Evolutionary conservation across 371 early-diverging fungal species (phyloP).

Genomic region (Dipsacomyces acuminosporus): DNA sequence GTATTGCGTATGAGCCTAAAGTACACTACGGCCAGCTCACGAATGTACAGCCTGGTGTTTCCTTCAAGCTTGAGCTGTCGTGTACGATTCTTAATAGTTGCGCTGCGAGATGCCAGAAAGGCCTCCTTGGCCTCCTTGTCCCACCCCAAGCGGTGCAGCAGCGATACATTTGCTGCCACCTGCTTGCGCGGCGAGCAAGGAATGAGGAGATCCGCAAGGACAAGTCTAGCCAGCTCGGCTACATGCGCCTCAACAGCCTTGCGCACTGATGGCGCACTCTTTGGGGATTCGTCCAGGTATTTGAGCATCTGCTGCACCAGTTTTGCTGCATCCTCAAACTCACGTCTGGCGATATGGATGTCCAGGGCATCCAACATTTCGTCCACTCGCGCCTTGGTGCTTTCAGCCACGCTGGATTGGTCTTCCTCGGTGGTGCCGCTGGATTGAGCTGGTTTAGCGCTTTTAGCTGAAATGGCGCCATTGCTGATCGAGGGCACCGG

Average conservation of each 20-base stretch:
- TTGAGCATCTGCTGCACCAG: slow-evolving; percentile 50
- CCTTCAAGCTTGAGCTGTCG: slow-evolving; percentile 79
- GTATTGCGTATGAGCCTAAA: slow-evolving; percentile 88
- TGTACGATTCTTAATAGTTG: slow-evolving; percentile 74
- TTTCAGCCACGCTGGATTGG: slow-evolving; percentile 4
- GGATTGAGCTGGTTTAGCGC: neutral
- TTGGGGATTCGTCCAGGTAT: slow-evolving; percentile 48
- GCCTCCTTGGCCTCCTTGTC: slow-evolving; percentile 66
- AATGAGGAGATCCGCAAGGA: slow-evolving; percentile 71
- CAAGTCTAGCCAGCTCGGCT: slow-evolving; percentile 56
- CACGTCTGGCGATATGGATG: slow-evolving; percentile 80
- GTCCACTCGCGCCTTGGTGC: slow-evolving; percentile 14
- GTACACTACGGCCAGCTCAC: slow-evolving; percentile 78
- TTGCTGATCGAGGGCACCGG: slow-evolving; percentile 3
- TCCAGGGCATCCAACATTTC: slow-evolving; percentile 82
- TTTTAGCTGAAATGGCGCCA: neutral
- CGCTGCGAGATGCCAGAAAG: slow-evolving; percentile 67
- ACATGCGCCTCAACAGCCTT: slow-evolving; percentile 61
- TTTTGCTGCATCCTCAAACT: slow-evolving; percentile 74
- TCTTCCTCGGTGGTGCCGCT: slow-evolving; percentile 10
- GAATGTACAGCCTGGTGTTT: slow-evolving; percentile 75
- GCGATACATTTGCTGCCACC: slow-evolving; percentile 71
- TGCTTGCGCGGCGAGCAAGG: slow-evolving; percentile 74
- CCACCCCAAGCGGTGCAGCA: slow-evolving; percentile 71
- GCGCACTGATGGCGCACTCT: slow-evolving; percentile 50